A percentile compares a stretch with the other conserved stretches of the same genome.
Evolutionary conservation across 164 flowering plant genomes (phyloP).

Genomic region (Chimonanthus praecox): DNA sequence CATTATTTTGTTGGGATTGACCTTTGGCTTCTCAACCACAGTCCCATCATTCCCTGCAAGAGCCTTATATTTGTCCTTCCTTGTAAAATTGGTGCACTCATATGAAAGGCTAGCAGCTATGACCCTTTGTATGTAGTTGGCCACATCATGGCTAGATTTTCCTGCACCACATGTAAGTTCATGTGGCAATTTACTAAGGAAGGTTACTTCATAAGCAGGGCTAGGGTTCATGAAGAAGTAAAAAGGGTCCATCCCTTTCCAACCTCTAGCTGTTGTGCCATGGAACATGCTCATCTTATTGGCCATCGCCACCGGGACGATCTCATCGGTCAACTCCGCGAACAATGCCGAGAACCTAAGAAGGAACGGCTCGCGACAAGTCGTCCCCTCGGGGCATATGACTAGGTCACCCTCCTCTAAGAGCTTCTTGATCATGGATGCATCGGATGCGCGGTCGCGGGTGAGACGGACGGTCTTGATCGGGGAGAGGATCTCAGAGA

Average conservation of each 20-base stretch:
- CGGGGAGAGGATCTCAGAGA: slow-evolving; percentile 66
- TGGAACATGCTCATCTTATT: slow-evolving; percentile 66
- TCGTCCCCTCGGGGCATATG: slow-evolving; percentile 93
- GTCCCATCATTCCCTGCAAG: slow-evolving; percentile 40
- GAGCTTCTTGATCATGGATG: slow-evolving; percentile 46
- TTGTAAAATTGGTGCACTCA: slow-evolving; percentile 59
- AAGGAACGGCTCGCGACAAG: slow-evolving; percentile 74
- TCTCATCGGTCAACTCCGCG: slow-evolving; percentile 82
- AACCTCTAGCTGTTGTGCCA: slow-evolving; percentile 75
- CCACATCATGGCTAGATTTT: slow-evolving; percentile 53
- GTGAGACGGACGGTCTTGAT: slow-evolving; percentile 78
- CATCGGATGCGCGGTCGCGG: slow-evolving; percentile 79
- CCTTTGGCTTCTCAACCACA: not conserved
- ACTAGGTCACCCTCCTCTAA: slow-evolving; percentile 82
- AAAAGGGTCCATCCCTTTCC: slow-evolving; percentile 59
- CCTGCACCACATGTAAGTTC: slow-evolving; percentile 40
- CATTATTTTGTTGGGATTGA: too few species aligned
- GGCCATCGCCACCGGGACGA: slow-evolving; percentile 87
- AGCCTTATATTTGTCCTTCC: slow-evolving; percentile 22
- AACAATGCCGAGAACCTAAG: slow-evolving; percentile 83
- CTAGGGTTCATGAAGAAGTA: slow-evolving; percentile 75
- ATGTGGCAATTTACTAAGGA: slow-evolving; percentile 46
- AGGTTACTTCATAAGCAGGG: slow-evolving; percentile 53
- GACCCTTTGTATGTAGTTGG: slow-evolving; percentile 56
- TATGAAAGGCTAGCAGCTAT: slow-evolving; percentile 46